These are phyloP conservation scores for Phytophthora crassamura DNA, from an alignment of 352 stramenopile species.

Conservation along the genomic window DNA sequence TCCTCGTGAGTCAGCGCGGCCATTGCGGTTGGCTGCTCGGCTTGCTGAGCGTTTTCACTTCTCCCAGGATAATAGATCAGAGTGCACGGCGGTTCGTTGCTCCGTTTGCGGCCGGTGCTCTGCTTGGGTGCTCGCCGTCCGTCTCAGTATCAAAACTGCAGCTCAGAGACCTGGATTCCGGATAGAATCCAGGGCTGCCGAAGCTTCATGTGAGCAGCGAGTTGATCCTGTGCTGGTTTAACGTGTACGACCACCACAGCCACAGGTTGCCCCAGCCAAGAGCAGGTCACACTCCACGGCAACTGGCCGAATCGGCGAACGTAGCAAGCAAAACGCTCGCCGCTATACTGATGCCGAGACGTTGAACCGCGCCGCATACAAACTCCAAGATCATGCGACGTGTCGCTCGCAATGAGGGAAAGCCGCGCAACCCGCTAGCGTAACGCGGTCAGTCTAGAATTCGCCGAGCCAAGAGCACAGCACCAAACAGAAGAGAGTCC, in stretches of 20 bases:
- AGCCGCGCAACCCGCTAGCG: neutral
- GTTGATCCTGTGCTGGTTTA: too few species aligned
- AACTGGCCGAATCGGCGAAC: neutral
- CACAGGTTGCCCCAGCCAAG: too few species aligned
- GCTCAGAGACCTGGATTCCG: too few species aligned
- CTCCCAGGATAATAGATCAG: constrained; percentile 7
- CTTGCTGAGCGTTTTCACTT: constrained; percentile 7
- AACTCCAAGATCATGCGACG: constrained; percentile 21
- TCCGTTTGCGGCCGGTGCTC: too few species aligned
- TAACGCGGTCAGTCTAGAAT: constrained; percentile 11
- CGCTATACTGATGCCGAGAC: too few species aligned
- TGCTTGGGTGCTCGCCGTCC: too few species aligned
- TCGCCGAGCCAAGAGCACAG: constrained; percentile 1
- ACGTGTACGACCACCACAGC: too few species aligned
- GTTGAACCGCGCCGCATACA: too few species aligned
- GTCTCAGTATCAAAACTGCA: too few species aligned
- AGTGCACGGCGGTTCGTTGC: neutral
- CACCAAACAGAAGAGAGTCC: too few species aligned
- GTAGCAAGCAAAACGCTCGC: constrained; percentile 5
- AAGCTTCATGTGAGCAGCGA: too few species aligned
- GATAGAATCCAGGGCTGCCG: too few species aligned
- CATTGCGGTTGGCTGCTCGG: neutral
- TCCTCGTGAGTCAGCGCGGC: constrained; percentile 3
- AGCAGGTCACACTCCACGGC: neutral
- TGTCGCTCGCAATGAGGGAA: constrained; percentile 16